Base-by-base conservation (phyloP, 2,329 filamentous ascomycete species). In the Venturia oleaginea region DNA sequence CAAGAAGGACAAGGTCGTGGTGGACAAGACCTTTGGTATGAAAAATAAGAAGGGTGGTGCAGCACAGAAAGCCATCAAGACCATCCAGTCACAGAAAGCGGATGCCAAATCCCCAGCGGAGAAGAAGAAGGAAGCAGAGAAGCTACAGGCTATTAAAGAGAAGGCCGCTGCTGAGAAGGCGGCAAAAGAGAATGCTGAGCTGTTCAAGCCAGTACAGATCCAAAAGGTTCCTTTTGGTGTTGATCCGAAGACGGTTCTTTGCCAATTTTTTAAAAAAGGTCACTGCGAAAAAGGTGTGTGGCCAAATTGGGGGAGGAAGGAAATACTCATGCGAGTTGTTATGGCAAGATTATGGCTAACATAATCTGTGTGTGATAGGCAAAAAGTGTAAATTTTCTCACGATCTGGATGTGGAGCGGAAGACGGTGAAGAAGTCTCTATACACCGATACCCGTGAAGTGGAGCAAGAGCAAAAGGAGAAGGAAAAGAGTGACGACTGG, bases 1-100 rank as follows among this genome's bases (percentile, higher is more conserved):
- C 64, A 74, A 74, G 72, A 77, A 79, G 65, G 74, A 75, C 70
- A 91, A 91, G 79, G 72, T 81, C 55, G 90, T 92, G 68, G 91
- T 94, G 68, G 94, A 99, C 82, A 94, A 93, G 80, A 96, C 94
- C 60, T 99, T 99, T 83, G 94, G 94, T 71, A 97, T 99, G 94
- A 99, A 99, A 81, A 99, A 99, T 75, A 99, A 99, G 82, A 99
- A 97, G 83, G 94, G 94, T 70, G 89, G 86, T 65, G 87, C 86
- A 62, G 93, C 92, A 64, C 91, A 97, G 79, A 96, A 87, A 78
- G 86, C 92, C 70, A 97, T 99, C 74, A 88, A 90, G 66, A 90
- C 92, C 72, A 85, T 99, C 75, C 80, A 87, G 69, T 84, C 87
- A 59, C 88, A 92, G 71, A 84, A 87, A 62, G 86, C 88, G 69